Percentiles rank a stretch among this genome's conserved stretches.
These are phyloP conservation scores for Noccaea bulbosa DNA, from an alignment of 345 rosid species.

Conservation along the genomic window DNA sequence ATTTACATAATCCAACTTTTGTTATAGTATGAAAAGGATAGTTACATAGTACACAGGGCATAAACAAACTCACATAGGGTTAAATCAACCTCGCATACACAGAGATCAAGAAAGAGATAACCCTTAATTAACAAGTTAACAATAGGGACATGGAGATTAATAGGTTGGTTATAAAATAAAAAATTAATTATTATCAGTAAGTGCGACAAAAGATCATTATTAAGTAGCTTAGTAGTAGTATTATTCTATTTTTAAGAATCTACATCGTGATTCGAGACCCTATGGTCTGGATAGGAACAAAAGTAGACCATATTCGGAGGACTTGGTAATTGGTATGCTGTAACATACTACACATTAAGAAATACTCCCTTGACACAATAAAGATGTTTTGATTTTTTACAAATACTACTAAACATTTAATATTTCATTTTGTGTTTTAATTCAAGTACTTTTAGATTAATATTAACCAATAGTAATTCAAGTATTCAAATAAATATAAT, in stretches of 20 bases:
- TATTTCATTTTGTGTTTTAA: too few species aligned
- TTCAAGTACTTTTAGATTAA: too few species aligned
- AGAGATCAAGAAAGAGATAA: conserved; percentile 1
- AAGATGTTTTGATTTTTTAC: too few species aligned
- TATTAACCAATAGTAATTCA: too few species aligned
- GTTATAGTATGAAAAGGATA: background rate
- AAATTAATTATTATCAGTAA: conserved; percentile 12
- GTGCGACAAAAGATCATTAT: conserved; percentile 9
- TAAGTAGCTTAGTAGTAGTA: background rate
- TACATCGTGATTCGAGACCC: conserved; percentile 32
- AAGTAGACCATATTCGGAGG: conserved; percentile 16
- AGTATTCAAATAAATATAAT: too few species aligned
- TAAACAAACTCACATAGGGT: conserved; percentile 2
- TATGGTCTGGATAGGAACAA: conserved; percentile 31
- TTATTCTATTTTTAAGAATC: conserved; percentile 16
- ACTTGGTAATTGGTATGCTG: conserved; percentile 16
- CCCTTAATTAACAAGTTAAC: background rate
- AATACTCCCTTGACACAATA: too few species aligned
- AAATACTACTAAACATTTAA: too few species aligned
- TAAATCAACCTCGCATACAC: background rate
- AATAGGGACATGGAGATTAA: background rate
- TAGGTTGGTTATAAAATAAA: background rate
- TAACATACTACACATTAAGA: too few species aligned
- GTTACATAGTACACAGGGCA: background rate
- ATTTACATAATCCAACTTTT: too few species aligned